Conservation (phyloP, 345 rosid species). For the Pistacia vera region DNA sequence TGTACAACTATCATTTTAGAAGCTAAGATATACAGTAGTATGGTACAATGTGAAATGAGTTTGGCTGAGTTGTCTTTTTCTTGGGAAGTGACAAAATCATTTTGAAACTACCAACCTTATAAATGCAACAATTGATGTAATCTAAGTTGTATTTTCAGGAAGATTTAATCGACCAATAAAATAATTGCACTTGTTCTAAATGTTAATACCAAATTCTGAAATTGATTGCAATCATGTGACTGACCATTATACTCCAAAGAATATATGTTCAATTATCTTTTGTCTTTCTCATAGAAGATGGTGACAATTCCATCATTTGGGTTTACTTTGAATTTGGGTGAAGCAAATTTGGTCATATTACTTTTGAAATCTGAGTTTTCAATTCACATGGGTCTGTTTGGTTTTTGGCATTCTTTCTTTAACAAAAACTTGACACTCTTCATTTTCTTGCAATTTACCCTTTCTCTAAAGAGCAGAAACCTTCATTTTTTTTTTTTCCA, state of each 20-base stretch:
- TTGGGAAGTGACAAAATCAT: neutral
- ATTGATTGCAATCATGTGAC: neutral
- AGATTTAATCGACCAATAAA: neutral
- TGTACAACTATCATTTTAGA: no score
- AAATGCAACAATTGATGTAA: no score
- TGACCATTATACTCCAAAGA: neutral
- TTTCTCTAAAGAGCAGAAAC: neutral
- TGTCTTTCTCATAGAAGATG: conserved; percentile 1
- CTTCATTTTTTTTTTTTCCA: neutral
- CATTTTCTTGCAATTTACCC: neutral
- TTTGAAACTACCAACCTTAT: neutral
- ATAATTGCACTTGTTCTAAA: neutral
- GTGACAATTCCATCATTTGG: conserved; percentile 10
- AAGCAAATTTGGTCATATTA: neutral
- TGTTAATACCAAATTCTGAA: neutral
- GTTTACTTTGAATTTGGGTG: neutral
- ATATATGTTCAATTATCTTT: neutral
- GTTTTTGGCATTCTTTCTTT: neutral
- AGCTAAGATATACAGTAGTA: no score
- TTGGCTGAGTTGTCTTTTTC: neutral
- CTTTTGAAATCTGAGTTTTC: neutral
- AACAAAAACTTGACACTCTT: neutral
- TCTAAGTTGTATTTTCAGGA: neutral
- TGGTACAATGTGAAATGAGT: neutral
- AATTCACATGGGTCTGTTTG: neutral